phyloP scores from a whole-genome alignment of 2,329 filamentous ascomycete genomes.

The Monosporascus sp. region DNA sequence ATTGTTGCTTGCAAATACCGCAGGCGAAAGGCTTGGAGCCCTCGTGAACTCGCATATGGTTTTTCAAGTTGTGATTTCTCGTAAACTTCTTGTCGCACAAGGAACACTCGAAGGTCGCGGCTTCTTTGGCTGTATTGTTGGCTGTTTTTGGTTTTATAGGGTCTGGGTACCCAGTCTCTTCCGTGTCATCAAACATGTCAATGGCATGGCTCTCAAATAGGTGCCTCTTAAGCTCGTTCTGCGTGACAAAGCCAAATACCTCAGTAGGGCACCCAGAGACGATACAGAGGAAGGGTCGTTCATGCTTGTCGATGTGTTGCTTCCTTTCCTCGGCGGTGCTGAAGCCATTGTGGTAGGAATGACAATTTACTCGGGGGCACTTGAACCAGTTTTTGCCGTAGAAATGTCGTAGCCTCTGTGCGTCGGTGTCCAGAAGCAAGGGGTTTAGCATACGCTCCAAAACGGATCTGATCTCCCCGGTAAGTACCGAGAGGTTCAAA shows the following conservation, averaged over 20 bases:
- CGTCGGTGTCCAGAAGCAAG: conserved; percentile 15
- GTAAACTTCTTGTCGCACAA: conserved; percentile 17
- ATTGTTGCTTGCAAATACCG: conserved; percentile 9
- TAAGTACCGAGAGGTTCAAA: conserved; percentile 10
- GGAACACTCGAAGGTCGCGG: conserved; percentile 7
- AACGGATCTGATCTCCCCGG: conserved; percentile 7
- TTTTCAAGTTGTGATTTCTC: conserved; percentile 13
- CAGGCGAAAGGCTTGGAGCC: conserved; percentile 14
- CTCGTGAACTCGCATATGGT: conserved; percentile 14
- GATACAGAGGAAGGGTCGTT: conserved; percentile 30
- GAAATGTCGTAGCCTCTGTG: conserved; percentile 15
- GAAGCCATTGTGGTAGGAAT: conserved; percentile 34
- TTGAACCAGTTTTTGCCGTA: conserved; percentile 13
- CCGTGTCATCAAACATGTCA: conserved; percentile 7
- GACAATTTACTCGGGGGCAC: conserved; percentile 27
- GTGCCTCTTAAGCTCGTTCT: conserved; percentile 29
- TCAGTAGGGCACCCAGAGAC: conserved; percentile 25
- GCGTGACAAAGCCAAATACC: conserved; percentile 27
- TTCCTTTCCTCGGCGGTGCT: conserved; percentile 21
- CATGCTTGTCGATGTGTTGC: conserved; percentile 29
- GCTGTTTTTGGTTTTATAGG: conserved; percentile 5
- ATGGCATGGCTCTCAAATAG: conserved; percentile 17
- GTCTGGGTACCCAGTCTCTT: conserved; percentile 12
- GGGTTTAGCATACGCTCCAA: conserved; percentile 17
- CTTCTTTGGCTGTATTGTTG: conserved; percentile 1